Percentiles rank a stretch among this genome's conserved stretches.
Conservation (phyloP, 805 yeast genomes). For the Vanderwaltozyma verrucispora region DNA sequence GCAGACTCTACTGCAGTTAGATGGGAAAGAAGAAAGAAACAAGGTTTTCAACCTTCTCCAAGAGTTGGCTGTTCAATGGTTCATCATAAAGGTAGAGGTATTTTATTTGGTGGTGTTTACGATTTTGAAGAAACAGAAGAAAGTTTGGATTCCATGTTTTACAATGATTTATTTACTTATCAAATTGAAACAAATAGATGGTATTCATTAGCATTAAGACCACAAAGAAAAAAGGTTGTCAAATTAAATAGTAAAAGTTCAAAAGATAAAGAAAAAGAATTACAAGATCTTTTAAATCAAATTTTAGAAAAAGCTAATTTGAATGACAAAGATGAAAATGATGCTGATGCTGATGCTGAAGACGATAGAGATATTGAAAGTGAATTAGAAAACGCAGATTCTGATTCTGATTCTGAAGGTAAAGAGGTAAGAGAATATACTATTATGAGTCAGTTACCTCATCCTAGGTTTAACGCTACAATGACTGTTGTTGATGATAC, state of each 20-base stretch:
- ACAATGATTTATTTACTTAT: constrained; percentile 68
- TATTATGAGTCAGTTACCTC: constrained; percentile 59
- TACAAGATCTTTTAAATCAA: constrained; percentile 70
- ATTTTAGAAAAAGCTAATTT: constrained; percentile 66
- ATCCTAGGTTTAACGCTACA: constrained; percentile 78
- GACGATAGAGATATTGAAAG: too few species aligned
- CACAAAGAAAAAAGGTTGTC: constrained; percentile 32
- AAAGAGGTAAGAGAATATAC: constrained; percentile 40
- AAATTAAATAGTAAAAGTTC: constrained; percentile 35
- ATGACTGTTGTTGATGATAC: constrained; percentile 79
- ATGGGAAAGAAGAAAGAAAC: constrained; percentile 85
- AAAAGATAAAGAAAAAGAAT: constrained; percentile 57
- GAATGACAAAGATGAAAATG: constrained; percentile 42
- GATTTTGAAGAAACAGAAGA: constrained; percentile 96
- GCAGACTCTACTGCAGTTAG: constrained; percentile 59
- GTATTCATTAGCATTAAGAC: constrained; percentile 43
- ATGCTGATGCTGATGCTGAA: constrained; percentile 23
- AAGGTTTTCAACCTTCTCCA: constrained; percentile 84
- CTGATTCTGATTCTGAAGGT: constrained; percentile 28
- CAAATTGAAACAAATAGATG: constrained; percentile 83
- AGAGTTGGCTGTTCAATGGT: constrained; percentile 93
- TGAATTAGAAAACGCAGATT: constrained; percentile 29
- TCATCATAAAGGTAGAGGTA: constrained; percentile 74
- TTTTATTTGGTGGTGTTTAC: constrained; percentile 90
- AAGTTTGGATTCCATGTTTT: constrained; percentile 72